Evolutionary conservation across 352 stramenopile genomes (phyloP), one percentile per base, ranked within the genome.

Genomic region (Peronospora belbahrii): DNA sequence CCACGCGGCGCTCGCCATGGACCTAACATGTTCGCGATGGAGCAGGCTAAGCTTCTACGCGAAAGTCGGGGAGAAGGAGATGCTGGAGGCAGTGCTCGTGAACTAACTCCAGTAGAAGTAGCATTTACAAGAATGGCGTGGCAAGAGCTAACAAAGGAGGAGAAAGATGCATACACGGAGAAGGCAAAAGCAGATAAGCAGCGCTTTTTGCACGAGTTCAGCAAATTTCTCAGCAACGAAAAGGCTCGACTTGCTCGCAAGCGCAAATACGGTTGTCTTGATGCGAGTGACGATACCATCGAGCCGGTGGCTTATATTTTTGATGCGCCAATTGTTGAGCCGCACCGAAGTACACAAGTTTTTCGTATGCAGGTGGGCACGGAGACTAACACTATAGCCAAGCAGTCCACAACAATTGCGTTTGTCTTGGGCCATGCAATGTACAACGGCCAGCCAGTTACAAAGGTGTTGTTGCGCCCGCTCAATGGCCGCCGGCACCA

Each of bases 401-500:
- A 82, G 25, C 57, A 67, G 17, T 87, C 80, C 11, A 78, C 76
- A 6, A 91, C 80, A 7, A 69, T 91, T 19, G 76, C 74, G 1
- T 88, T 88, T 55, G 80, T 91, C 3, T 48, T 91, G 30, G 77
- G 80, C 17, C 76, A 94, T 18, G 71, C 57, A 6, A 67, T 27
- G 14, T 65, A 74, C 32, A 41, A 74, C 2, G 65, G 64, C 6
- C 36, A 93, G 42, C 59, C 69, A 2, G 76, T 94, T 34, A 88
- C 85, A 9, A 95, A 95, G 53, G 75, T 95, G 7, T 27, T 89
- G 6, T 43, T 95, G 50, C 65, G 75, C 17, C 85, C 83, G 10
- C 45, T 91, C 13, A 90, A 75, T 25, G 85, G 85, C 4, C 74
- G 85, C 2, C 64, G 85, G 18, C 85, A 95, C 47, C 85, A 95